Evolutionary conservation across 2,329 filamentous ascomycete genomes (phyloP).

Genomic region (Colletotrichum tamarilloi): DNA sequence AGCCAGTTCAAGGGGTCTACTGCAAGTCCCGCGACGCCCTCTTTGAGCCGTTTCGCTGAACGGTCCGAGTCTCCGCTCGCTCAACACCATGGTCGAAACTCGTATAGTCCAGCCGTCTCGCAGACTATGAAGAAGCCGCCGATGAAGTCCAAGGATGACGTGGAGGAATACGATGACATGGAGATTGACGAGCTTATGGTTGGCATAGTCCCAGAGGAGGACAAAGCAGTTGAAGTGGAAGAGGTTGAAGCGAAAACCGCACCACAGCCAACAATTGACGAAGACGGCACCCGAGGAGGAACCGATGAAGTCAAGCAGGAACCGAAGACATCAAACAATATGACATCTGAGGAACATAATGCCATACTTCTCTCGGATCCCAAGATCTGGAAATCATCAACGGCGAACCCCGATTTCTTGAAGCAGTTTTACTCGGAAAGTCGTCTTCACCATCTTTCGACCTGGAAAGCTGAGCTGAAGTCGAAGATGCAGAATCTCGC

Average conservation of each 20-base stretch:
- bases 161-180: constrained; percentile 34
- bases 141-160: constrained; percentile 19
- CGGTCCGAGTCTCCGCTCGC: constrained; percentile 40
- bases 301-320: constrained; percentile 29
- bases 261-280: not conserved
- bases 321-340: constrained; percentile 61
- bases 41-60: constrained; percentile 43
- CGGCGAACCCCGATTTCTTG: constrained; percentile 91
- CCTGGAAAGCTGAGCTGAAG: constrained; percentile 96
- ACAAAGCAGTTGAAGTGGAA: not conserved
- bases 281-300: constrained; percentile 7
- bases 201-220: constrained; percentile 20
- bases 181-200: constrained; percentile 31
- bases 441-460: constrained; percentile 91
- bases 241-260: not conserved
- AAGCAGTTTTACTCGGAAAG: constrained; percentile 97
- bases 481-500: constrained; percentile 85
- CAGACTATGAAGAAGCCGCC: constrained; percentile 22
- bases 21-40: constrained; percentile 40
- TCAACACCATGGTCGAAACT: not conserved
- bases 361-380: constrained; percentile 86
- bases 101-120: constrained; percentile 34
- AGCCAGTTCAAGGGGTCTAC: constrained; percentile 67
- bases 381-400: constrained; percentile 86
- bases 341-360: constrained; percentile 95